A percentile compares a stretch with the other conserved stretches of the same genome.
Conservation (phyloP, 441 rosid species). For the Manihot esculenta region DNA sequence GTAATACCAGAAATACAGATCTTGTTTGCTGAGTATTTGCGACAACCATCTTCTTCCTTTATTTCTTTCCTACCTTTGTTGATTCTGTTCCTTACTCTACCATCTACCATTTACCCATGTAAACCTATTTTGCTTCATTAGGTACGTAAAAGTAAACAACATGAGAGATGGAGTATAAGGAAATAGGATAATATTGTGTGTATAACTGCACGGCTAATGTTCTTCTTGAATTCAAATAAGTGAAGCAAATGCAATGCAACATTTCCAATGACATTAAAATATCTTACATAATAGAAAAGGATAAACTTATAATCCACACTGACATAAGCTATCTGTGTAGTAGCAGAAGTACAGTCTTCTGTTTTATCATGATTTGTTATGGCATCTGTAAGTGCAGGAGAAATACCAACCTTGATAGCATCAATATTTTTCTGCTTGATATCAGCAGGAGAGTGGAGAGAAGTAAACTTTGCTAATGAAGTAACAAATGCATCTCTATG, state of each 20-base stretch:
- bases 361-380: neutral
- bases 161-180: too few relatives aligned
- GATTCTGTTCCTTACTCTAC: too few relatives aligned
- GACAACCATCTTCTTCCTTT: too few relatives aligned
- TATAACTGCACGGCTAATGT: neutral
- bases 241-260: neutral
- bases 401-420: conserved; percentile 79
- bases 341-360: neutral
- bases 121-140: neutral
- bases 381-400: neutral
- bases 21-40: too few relatives aligned
- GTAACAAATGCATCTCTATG: conserved; percentile 99
- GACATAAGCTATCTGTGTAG: neutral
- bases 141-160: neutral
- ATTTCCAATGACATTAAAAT: neutral
- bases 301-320: neutral
- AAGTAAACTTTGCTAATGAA: conserved; percentile 96
- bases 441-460: conserved; percentile 97
- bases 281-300: neutral
- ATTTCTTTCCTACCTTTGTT: too few relatives aligned
- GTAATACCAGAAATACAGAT: too few relatives aligned
- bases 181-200: neutral
- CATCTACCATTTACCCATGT: neutral
- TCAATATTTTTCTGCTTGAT: conserved; percentile 91
- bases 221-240: neutral